Percentiles rank a stretch among this genome's conserved stretches.
phyloP scores from a whole-genome alignment of 2,329 filamentous ascomycete species.

The Aspergillus aculeatinus region DNA sequence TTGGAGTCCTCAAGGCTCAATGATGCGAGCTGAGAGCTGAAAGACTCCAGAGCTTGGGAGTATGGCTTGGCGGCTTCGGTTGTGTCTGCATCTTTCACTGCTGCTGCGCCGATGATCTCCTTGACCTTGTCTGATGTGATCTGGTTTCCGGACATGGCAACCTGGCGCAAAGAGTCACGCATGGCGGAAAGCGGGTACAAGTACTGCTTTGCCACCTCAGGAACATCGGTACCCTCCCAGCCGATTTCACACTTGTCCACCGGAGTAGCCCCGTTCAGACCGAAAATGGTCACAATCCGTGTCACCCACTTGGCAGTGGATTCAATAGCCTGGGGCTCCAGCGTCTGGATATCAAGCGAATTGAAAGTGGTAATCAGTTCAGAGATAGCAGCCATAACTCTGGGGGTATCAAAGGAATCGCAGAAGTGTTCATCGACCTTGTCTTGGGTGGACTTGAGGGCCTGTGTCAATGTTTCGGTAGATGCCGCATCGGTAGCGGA shows the following conservation, averaged over 20 bases:
- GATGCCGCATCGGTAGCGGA: constrained; percentile 10
- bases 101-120: constrained; percentile 38
- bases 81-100: constrained; percentile 19
- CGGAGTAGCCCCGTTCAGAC: constrained; percentile 55
- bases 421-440: constrained; percentile 64
- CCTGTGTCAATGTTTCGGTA: constrained; percentile 10
- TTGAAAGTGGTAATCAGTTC: constrained; percentile 79
- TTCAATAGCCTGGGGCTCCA: constrained; percentile 51
- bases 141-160: constrained; percentile 51
- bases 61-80: constrained; percentile 44
- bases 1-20: constrained; percentile 42
- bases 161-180: constrained; percentile 58
- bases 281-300: constrained; percentile 78
- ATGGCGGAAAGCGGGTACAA: constrained; percentile 60
- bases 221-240: constrained; percentile 66
- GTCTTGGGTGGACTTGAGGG: constrained; percentile 45
- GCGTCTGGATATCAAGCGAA: constrained; percentile 46
- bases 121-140: constrained; percentile 41
- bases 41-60: constrained; percentile 47
- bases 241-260: constrained; percentile 51
- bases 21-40: constrained; percentile 42
- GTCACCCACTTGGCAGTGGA: constrained; percentile 75
- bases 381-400: constrained; percentile 74
- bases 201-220: constrained; percentile 58
- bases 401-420: constrained; percentile 85